Percentiles rank a stretch among this genome's conserved stretches.
These are phyloP conservation scores for Penicillium sp. DNA, from an alignment of 2,329 filamentous ascomycete genomes.

Conservation along the genomic window DNA sequence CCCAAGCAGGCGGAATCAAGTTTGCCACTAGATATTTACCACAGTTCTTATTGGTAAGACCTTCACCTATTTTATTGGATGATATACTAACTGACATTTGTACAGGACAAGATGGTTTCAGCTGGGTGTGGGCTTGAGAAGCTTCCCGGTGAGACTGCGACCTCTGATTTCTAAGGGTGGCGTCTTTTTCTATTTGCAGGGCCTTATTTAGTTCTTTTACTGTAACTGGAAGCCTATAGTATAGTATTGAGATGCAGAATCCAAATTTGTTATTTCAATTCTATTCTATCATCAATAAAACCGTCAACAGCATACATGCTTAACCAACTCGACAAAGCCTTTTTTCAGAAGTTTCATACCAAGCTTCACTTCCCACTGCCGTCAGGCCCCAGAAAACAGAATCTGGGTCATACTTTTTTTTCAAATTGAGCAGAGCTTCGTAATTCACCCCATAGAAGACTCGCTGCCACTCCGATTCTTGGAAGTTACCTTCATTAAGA, in stretches of 20 bases:
- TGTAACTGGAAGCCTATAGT: no score
- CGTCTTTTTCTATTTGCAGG: no score
- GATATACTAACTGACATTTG: neutral
- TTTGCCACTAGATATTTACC: conserved; percentile 5
- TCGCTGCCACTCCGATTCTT: conserved; percentile 37
- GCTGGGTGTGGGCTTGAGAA: conserved; percentile 2
- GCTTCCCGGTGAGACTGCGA: neutral
- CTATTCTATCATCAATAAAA: no score
- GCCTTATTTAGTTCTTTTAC: no score
- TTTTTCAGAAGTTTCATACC: conserved; percentile 17
- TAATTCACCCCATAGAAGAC: conserved; percentile 45
- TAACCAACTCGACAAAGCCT: conserved; percentile 22
- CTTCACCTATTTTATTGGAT: neutral
- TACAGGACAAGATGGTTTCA: neutral
- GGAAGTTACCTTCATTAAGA: conserved; percentile 42
- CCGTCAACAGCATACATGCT: no score
- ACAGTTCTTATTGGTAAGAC: neutral
- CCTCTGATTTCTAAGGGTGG: neutral
- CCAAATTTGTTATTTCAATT: no score
- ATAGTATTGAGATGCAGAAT: no score
- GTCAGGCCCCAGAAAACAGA: conserved; percentile 38
- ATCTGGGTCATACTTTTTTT: conserved; percentile 40
- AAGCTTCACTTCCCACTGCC: conserved; percentile 37
- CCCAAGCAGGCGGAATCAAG: neutral
- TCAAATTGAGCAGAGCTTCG: conserved; percentile 30